Conservation (phyloP, 2,329 filamentous ascomycete genomes). For the Arthrobotrys pseudoclavata region DNA sequence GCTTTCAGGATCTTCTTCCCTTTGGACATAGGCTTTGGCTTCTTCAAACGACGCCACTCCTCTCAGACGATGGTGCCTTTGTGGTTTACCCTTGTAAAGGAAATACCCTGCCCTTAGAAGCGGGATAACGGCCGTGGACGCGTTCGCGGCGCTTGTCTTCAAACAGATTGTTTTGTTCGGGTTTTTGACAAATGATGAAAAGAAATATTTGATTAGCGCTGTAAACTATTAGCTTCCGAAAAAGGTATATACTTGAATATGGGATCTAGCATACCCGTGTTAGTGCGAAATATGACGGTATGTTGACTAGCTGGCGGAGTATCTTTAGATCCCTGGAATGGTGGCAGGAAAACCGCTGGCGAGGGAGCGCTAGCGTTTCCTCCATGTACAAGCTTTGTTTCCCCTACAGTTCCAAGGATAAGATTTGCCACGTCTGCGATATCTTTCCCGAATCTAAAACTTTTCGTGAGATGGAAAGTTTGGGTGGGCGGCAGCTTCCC, state of each 20-base stretch:
- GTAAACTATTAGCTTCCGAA: neutral
- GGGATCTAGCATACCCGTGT: conserved; percentile 25
- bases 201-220: conserved; percentile 54
- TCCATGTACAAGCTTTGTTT: conserved; percentile 51
- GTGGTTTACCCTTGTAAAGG: conserved; percentile 41
- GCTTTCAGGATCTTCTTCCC: conserved; percentile 25
- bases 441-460: conserved; percentile 61
- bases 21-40: conserved; percentile 48
- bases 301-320: neutral
- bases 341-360: conserved; percentile 43
- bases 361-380: conserved; percentile 42
- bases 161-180: conserved; percentile 35
- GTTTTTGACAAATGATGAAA: conserved; percentile 33
- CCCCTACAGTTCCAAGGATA: conserved; percentile 55
- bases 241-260: neutral
- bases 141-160: conserved; percentile 48
- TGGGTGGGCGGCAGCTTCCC: conserved; percentile 50
- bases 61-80: conserved; percentile 43
- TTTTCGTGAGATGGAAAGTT: conserved; percentile 59
- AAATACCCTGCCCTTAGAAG: conserved; percentile 42
- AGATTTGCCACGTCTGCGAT: conserved; percentile 60
- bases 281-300: conserved; percentile 39
- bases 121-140: conserved; percentile 37
- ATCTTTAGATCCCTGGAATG: neutral
- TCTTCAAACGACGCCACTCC: conserved; percentile 45